These are phyloP conservation scores for Diospyros lotus DNA, from an alignment of 148 eudicot species.

Conservation along the genomic window DNA sequence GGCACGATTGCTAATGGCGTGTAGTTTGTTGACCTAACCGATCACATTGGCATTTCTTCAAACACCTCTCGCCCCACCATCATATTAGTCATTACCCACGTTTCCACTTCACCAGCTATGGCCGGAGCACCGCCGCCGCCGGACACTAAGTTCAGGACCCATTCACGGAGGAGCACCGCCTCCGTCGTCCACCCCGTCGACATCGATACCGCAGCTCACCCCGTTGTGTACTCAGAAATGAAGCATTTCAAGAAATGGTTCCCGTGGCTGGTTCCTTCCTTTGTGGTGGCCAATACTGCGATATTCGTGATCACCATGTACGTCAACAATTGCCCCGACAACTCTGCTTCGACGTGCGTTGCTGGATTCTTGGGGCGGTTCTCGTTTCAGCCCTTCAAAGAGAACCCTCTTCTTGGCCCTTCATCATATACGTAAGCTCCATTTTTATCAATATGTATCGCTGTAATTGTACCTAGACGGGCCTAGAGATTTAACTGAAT, in stretches of 20 bases:
- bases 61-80: background rate
- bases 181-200: conserved; percentile 31
- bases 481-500: too few relatives aligned
- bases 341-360: conserved; percentile 45
- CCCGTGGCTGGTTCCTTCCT: conserved; percentile 59
- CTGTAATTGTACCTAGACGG: too few relatives aligned
- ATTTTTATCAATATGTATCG: background rate
- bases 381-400: conserved; percentile 82
- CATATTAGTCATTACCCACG: background rate
- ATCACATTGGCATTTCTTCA: conserved; percentile 2
- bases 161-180: conserved; percentile 25
- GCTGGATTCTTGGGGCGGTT: conserved; percentile 59
- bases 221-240: conserved; percentile 19
- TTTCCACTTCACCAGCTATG: conserved; percentile 1
- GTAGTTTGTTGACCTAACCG: background rate
- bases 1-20: too few relatives aligned
- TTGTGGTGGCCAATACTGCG: conserved; percentile 53
- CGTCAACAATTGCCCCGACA: conserved; percentile 70
- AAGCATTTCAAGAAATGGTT: conserved; percentile 55
- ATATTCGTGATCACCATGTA: conserved; percentile 67
- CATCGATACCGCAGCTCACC: conserved; percentile 15
- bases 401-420: conserved; percentile 88
- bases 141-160: conserved; percentile 6
- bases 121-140: background rate
- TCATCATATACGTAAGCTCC: conserved; percentile 64